Base-by-base conservation (phyloP, 768 basidiomycete genomes). In the Hypsizygus marmoreus region DNA sequence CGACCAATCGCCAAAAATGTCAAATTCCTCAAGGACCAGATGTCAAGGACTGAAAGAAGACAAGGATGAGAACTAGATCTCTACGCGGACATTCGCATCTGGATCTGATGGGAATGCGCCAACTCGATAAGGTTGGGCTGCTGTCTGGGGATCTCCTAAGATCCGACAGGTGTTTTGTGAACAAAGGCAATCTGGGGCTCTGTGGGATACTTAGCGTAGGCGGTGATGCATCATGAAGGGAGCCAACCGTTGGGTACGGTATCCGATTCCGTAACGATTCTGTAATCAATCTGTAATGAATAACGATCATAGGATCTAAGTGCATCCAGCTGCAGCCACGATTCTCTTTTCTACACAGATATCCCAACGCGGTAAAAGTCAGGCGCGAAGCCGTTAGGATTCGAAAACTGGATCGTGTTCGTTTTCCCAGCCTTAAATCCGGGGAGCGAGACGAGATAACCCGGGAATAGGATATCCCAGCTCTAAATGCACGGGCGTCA, bases 381-480 rank as follows among this genome's bases (percentile, higher is more conserved):
- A 2, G 74, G 74, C 29, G 75, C 54, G 43, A 57, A 74, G 0
- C 63, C 74, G 26, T 38, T 56, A 4, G 74, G 71, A 49, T 76
- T 76, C n/a, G 72, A 70, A 17, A 76, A 67, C 41, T 66, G 59
- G 23, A 76, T 64, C 1, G 68, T 74, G 56, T 77, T 76, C 10
- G 62, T 71, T 50, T 68, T 69, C 12, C 74, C 76, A 7, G 73
- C 53, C 16, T 62, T 67, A 59, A 76, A 77, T 2, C 74, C 76
- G 13, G 70, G 47, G 24, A 74, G 59, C 14, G 70, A 64, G 1
- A 76, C 62, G 16, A 71, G 57, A 51, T 70, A 76, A 12, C 74
- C 75, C 0, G 62, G 57, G 22, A 68, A 57, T 13, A 74, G 31
- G 38, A 72, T 75, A 49, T 76, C 71, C 74, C 75, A 76, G 58